Evolutionary conservation across 2,329 filamentous ascomycete genomes (phyloP), one percentile per base, ranked within the genome.

Genomic region (Xylaria sp.): DNA sequence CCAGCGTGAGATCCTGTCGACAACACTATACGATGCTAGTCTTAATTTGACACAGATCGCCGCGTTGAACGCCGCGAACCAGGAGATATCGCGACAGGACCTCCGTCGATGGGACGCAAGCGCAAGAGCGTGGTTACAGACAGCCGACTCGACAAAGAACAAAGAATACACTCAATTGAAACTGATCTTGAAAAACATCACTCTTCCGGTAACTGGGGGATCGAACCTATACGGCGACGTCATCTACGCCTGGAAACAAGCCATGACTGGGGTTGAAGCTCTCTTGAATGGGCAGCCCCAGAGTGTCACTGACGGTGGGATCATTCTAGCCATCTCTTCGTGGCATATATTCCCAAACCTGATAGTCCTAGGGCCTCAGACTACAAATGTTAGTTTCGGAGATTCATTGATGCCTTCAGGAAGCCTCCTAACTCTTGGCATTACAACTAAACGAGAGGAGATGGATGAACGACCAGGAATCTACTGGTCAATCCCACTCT

Each of bases 301-400:
- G 23, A 47, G 60, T 35, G 59, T 53, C n/a, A 51, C 16, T 6
- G 62, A 69, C 27, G 40, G 62, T 16, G 51, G 50, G 3, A 35
- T 62, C 12, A 32, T 69, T 2, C 23, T 66, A 23, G 67, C 62
- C 1, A 57, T 69, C 12, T 66, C 67, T 16, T 66, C 67, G 4
- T 69, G 67, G 67, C 67, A 69, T 50, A 12, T 69, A 21, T 53
- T 65, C 25, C 67, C 67, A 12, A 62, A 63, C 13, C 35, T 69
- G 3, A 32, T 63, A 5, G 63, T 63, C 2, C 58, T 63, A 8
- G 58, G 58, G 21, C 25, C 42, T 9, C 40, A 32, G 35, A 27
- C 58, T 2, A 69, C 62, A 25, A 55, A 58, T 8, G 55, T 65
- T 3, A 51, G 60, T 27, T 42, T 66, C 6, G 54, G 18, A 23